These are phyloP conservation scores for Fusarium pseudocircinatum DNA, from an alignment of 2,329 filamentous ascomycete genomes.

Conservation along the genomic window DNA sequence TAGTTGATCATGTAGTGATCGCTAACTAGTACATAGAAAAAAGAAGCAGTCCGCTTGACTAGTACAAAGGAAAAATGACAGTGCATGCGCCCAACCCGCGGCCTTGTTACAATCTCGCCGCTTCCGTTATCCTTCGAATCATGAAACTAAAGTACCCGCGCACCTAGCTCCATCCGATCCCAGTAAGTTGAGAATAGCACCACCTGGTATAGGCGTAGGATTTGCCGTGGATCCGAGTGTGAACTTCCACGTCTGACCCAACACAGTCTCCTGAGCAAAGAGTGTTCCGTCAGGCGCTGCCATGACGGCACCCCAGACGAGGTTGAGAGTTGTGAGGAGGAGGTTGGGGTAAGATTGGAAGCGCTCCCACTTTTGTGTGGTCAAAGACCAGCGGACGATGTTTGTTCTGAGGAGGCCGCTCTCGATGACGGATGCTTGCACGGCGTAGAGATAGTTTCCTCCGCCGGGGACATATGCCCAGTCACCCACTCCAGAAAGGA, in stretches of 20 bases:
- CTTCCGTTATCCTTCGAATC: not conserved
- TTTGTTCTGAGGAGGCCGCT: constrained; percentile 2
- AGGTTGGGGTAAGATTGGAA: not conserved
- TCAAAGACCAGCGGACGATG: constrained; percentile 9
- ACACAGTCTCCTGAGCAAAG: constrained; percentile 5
- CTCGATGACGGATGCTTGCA: constrained; percentile 8
- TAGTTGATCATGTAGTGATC: constrained; percentile 6
- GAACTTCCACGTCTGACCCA: constrained; percentile 27
- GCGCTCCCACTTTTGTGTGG: not conserved
- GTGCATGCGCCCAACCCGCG: constrained; percentile 14
- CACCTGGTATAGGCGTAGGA: not conserved
- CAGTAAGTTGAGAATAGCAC: constrained; percentile 2
- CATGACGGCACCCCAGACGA: constrained; percentile 10
- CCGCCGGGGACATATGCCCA: constrained; percentile 33
- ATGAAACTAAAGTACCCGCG: not conserved
- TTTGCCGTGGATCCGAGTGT: not conserved
- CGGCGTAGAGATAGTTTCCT: constrained; percentile 26
- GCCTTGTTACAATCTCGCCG: constrained; percentile 29
- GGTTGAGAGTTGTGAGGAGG: not conserved
- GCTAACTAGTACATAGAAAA: constrained; percentile 21
- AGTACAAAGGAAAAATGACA: constrained; percentile 20
- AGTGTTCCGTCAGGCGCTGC: not conserved
- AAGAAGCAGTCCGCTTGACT: constrained; percentile 3
- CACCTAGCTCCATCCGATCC: constrained; percentile 31
- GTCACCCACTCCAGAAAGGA: not conserved